Evolutionary conservation across 306 rosid species (phyloP), one percentile per base, ranked within the genome.

Genomic region (Sphenostylis stenocarpa): DNA sequence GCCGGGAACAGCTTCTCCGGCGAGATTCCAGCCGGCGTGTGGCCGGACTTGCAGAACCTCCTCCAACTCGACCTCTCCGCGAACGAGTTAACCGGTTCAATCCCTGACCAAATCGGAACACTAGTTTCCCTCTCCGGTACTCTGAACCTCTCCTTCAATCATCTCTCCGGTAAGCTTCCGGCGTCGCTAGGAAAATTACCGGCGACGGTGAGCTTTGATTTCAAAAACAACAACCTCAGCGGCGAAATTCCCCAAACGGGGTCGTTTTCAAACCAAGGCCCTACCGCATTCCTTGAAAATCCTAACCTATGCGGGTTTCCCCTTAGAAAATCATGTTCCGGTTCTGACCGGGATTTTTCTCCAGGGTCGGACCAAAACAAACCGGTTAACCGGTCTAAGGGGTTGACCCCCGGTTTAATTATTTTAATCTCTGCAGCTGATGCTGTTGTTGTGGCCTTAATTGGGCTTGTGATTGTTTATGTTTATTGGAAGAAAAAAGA

Each of bases 191-290:
- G 98, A 11, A 84, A 88, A 44, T 85, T 96, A 29, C 96, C 98
- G 1, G 88, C 93, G 6, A 83, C 90, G 1, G 88, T 91, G 44
- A 96, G 88, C 73, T 96, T 89, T 58, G 98, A 96, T 56, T 91
- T 96, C 38, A 86, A 90, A n/a, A 80, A 77, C 88, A 96, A 96
- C 41, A 90, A 91, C 45, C 70, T 96, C 6, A 91, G 84, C 38
- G 98, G 99, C 3, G 92, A 93, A 67, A 88, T 96, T n/a, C 99
- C 99, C 0, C 93, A 93, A 79, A 88, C 91, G 29, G 99, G 99
- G 23, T 86, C 99, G 14, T 93, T 96, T 60, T 74, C 96, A 10
- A 90, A 89, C 52, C 99, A 96, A 34, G 99, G 98, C 0, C 99
- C 99, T 1, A 92, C 99, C 0, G 99, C 98, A 0, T 96, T 96